Conservation (phyloP, 1,284 basidiomycete genomes). For the Coniferiporia sulphurascens region DNA sequence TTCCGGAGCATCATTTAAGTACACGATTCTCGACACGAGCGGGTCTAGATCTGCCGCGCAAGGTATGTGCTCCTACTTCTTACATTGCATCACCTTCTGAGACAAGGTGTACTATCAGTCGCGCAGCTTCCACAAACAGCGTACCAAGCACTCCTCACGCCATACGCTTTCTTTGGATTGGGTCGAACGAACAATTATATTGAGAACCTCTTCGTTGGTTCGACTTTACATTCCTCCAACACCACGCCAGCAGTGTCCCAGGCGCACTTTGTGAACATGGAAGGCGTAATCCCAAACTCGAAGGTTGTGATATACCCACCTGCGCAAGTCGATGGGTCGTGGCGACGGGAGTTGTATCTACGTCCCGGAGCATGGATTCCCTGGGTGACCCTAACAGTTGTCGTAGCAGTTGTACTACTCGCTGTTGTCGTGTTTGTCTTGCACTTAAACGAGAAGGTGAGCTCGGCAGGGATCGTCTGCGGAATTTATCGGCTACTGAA, state of each 20-base stretch:
- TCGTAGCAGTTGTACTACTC: conserved; percentile 70
- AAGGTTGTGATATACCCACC: conserved; percentile 94
- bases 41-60: conserved; percentile 88
- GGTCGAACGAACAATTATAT: conserved; percentile 99
- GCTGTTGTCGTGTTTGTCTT: conserved; percentile 82
- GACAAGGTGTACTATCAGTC: conserved; percentile 41
- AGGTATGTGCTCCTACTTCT: conserved; percentile 40
- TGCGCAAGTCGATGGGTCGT: conserved; percentile 48
- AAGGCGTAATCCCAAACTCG: conserved; percentile 96
- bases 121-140: conserved; percentile 90
- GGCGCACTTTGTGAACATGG: conserved; percentile 83
- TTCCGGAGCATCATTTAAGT: conserved; percentile 95
- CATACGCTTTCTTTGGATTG: conserved; percentile 94
- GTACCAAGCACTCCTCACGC: conserved; percentile 85
- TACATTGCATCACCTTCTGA: conserved; percentile 1
- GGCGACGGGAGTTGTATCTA: conserved; percentile 90
- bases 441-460: conserved; percentile 88
- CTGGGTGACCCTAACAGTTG: conserved; percentile 87
- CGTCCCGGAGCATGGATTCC: conserved; percentile 97
- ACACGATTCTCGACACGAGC: conserved; percentile 93
- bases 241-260: conserved; percentile 21
- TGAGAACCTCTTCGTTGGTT: conserved; percentile 92
- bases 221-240: conserved; percentile 56
- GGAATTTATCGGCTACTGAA: background rate
- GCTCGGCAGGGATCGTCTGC: conserved; percentile 19